Percentiles rank a stretch among this genome's conserved stretches.
Conservation (phyloP, 2,329 filamentous ascomycete genomes). For the Plectosphaerella sp. region DNA sequence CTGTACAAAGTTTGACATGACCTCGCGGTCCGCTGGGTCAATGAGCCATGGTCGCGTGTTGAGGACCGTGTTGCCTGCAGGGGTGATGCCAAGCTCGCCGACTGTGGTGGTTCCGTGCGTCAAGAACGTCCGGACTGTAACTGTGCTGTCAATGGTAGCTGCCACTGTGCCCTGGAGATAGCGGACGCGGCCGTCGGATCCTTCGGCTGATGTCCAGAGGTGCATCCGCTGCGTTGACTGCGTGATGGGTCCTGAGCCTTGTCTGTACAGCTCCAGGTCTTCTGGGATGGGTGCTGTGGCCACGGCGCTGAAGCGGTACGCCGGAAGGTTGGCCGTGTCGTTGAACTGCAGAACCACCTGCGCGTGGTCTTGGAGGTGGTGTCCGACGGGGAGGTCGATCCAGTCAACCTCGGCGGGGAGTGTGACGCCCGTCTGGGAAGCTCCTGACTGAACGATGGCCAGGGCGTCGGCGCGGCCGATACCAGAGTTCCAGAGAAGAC, state of each 20-base stretch:
- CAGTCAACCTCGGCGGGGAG: slow-evolving; percentile 17
- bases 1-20: slow-evolving; percentile 19
- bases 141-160: slow-evolving; percentile 31
- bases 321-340: slow-evolving; percentile 16
- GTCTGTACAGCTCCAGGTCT: slow-evolving; percentile 26
- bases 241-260: slow-evolving; percentile 32
- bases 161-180: slow-evolving; percentile 41
- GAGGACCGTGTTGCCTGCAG: slow-evolving; percentile 35
- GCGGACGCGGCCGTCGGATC: slow-evolving; percentile 31
- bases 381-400: slow-evolving; percentile 37
- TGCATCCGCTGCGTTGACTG: slow-evolving; percentile 40
- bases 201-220: slow-evolving; percentile 40
- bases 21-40: slow-evolving; percentile 22
- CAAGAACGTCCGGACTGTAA: slow-evolving; percentile 45
- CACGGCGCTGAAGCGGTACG: slow-evolving; percentile 17
- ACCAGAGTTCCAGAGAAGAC: slow-evolving; percentile 13
- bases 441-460: slow-evolving; percentile 12
- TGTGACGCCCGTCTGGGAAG: slow-evolving; percentile 25
- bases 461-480: slow-evolving; percentile 14
- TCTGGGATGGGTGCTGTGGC: slow-evolving; percentile 22
- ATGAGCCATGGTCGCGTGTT: slow-evolving; percentile 29
- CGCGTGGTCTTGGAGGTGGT: slow-evolving; percentile 29
- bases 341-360: slow-evolving; percentile 21
- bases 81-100: slow-evolving; percentile 36
- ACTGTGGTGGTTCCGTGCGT: slow-evolving; percentile 45